Percentiles rank a stretch among this genome's conserved stretches.
Evolutionary conservation across 2,329 filamentous ascomycete genomes (phyloP).

Genomic region (Dactylellina parvicollis): DNA sequence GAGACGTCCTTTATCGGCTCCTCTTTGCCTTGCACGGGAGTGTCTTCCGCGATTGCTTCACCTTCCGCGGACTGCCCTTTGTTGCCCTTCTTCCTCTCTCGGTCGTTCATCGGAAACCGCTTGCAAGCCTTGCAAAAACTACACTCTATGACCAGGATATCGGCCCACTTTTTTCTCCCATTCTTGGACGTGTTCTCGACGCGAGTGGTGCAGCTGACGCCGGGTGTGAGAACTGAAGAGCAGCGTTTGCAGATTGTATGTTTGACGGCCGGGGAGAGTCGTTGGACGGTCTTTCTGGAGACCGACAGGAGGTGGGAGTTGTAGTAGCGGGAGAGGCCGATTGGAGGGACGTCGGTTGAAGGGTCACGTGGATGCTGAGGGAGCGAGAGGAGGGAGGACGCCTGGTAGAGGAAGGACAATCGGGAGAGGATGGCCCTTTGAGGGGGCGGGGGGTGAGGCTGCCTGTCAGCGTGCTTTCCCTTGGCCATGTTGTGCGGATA

Average conservation of each 20-base stretch:
- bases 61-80: not conserved
- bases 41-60: not conserved
- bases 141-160: slow-evolving; percentile 33
- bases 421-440: slow-evolving; percentile 41
- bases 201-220: slow-evolving; percentile 27
- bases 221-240: slow-evolving; percentile 24
- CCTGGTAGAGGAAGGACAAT: slow-evolving; percentile 47
- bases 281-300: slow-evolving; percentile 47
- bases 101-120: slow-evolving; percentile 25
- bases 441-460: slow-evolving; percentile 13
- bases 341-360: not conserved
- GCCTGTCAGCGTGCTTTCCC: not conserved
- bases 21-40: not conserved
- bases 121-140: slow-evolving; percentile 19
- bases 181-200: slow-evolving; percentile 44
- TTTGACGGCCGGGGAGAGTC: slow-evolving; percentile 31
- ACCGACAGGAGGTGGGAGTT: slow-evolving; percentile 40
- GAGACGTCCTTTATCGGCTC: not conserved
- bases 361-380: not conserved
- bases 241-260: slow-evolving; percentile 44
- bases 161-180: slow-evolving; percentile 29
- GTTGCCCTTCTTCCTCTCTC: slow-evolving; percentile 4
- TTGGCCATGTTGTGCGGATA: slow-evolving; percentile 32
- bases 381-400: slow-evolving; percentile 20
- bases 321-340: slow-evolving; percentile 44